Evolutionary conservation across 2,329 filamentous ascomycete genomes (phyloP), one percentile per base, ranked within the genome.

Genomic region (Epichloe sibirici): DNA sequence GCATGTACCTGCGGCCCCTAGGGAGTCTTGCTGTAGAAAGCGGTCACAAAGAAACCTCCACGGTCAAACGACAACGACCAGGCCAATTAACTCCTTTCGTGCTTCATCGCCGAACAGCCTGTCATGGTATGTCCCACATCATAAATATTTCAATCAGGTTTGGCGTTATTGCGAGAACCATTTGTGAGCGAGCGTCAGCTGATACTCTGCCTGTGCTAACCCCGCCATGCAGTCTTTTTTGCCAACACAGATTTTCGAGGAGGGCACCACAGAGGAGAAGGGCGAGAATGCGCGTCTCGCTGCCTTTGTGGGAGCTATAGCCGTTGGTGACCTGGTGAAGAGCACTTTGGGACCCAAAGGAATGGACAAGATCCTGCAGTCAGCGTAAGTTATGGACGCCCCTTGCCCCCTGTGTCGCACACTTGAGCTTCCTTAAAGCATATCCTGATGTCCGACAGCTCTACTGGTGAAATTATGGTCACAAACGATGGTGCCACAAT

Each of bases 401-500:
- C 55, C 49, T 6, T 15, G 8, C 34, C 28, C 39, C 25, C 38
- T 25, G 21, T 17, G 13, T 15, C 35, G 38, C 51, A 49, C 48
- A 40, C 51, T 45, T 47, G 39, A 15, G 43, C 37, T 23, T 31
- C 47, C 42, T 52, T 44, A 55, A 52, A 53, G 45, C 37, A 54
- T 54, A 48, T 42, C 23, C 45, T 51, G 5, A 46, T 45, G 49
- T 56, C 45, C 38, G 53, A 37, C 66, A 91, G 88, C 51, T 97
- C 91, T 48, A 97, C 93, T 42, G 89, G 88, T 63, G 88, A 97
- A 65, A 96, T 97, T 64, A 88, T 97, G 82, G 93, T 98, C 57
- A 98, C 93, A 55, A 98, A 98, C 71, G 93, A 98, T 72, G 93
- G 93, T 66, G 93, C 93, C 57, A 98, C 93, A 25, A 98, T 98